These are phyloP conservation scores for Kluyveromyces dobzhanskii DNA, from an alignment of 805 yeast genomes.

Conservation along the genomic window DNA sequence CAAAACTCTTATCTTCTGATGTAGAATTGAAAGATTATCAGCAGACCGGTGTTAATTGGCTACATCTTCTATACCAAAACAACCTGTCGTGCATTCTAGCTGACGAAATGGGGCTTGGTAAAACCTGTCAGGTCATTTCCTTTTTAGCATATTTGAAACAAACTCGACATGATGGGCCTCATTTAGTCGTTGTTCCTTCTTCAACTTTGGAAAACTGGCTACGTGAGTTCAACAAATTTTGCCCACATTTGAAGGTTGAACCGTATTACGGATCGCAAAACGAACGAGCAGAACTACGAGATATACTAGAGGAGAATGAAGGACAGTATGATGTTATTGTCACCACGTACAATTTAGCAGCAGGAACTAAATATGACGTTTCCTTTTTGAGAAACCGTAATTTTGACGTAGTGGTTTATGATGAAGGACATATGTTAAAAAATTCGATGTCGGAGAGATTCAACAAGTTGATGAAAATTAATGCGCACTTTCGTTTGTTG, in stretches of 20 bases:
- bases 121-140: conserved; percentile 92
- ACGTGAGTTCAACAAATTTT: conserved; percentile 83
- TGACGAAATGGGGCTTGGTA: conserved; percentile 98
- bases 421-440: conserved; percentile 96
- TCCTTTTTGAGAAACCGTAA: conserved; percentile 64
- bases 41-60: conserved; percentile 96
- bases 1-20: conserved; percentile 53
- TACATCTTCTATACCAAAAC: conserved; percentile 66
- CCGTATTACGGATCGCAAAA: conserved; percentile 88
- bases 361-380: conserved; percentile 77
- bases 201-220: conserved; percentile 97
- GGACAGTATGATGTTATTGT: conserved; percentile 76
- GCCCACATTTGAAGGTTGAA: conserved; percentile 73
- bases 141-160: conserved; percentile 81
- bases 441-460: conserved; percentile 86
- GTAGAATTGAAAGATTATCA: conserved; percentile 79
- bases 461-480: conserved; percentile 72
- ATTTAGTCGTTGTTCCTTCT: conserved; percentile 89
- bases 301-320: conserved; percentile 46
- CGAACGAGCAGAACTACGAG: conserved; percentile 81
- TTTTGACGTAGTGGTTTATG: conserved; percentile 87
- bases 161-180: conserved; percentile 58
- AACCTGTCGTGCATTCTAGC: conserved; percentile 88
- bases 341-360: conserved; percentile 87
- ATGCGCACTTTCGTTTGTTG: conserved; percentile 75